phyloP scores from a whole-genome alignment of 2,329 filamentous ascomycete genomes.

The Nigrospora oryzae region DNA sequence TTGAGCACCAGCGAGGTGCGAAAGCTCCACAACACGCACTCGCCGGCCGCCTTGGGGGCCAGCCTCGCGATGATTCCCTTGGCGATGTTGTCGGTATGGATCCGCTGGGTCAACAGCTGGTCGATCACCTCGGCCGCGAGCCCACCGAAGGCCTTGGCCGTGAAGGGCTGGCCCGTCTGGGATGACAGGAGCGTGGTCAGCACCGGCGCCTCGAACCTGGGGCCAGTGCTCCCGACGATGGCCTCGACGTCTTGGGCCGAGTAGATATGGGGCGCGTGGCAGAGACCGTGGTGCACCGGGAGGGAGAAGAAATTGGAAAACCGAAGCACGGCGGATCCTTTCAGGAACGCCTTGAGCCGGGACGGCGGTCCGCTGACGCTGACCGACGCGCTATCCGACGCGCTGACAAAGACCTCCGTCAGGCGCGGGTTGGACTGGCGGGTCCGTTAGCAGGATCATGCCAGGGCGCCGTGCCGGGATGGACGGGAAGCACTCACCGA shows the following conservation, averaged over 20 bases:
- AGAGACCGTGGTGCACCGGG: constrained; percentile 27
- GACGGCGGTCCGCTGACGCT: background rate
- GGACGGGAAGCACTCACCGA: background rate
- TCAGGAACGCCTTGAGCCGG: constrained; percentile 6
- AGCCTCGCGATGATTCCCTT: background rate
- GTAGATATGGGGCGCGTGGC: constrained; percentile 32
- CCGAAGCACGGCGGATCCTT: background rate
- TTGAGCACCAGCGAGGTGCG: background rate
- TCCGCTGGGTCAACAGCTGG: background rate
- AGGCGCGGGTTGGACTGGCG: background rate
- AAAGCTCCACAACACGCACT: background rate
- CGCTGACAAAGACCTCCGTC: background rate
- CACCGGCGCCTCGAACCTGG: background rate
- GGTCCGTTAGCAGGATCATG: background rate
- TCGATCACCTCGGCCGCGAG: background rate
- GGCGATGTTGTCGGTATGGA: background rate
- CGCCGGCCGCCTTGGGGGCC: background rate
- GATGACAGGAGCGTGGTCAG: background rate
- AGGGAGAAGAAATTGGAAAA: constrained; percentile 20
- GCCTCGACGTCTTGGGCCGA: constrained; percentile 14
- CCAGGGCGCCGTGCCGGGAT: background rate
- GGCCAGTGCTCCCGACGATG: constrained; percentile 11
- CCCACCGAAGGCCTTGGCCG: background rate
- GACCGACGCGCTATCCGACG: background rate
- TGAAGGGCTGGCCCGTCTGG: background rate